A percentile compares a stretch with the other conserved stretches of the same genome.
phyloP scores from a whole-genome alignment of 257 asterid genomes.

The Plantago ovata region DNA sequence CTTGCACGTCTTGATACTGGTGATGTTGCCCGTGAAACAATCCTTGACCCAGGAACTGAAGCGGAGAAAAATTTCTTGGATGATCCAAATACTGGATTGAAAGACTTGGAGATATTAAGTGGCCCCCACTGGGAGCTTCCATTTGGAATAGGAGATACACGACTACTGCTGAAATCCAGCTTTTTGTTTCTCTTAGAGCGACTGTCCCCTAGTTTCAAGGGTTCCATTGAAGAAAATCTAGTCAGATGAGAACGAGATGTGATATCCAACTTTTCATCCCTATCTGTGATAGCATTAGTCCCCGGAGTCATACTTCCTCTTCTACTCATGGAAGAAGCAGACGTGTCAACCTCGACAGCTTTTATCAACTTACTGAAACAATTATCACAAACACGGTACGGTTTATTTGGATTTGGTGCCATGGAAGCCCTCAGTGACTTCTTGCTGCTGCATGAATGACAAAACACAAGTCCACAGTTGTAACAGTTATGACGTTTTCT shows the following conservation, averaged over 20 bases:
- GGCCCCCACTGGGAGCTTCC: constrained; percentile 90
- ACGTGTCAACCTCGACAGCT: constrained; percentile 61
- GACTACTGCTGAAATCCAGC: constrained; percentile 80
- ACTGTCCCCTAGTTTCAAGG: constrained; percentile 75
- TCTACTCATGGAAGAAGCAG: constrained; percentile 61
- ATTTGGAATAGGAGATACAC: constrained; percentile 90
- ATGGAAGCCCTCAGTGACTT: constrained; percentile 82
- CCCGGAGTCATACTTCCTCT: constrained; percentile 73
- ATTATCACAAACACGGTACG: constrained; percentile 88
- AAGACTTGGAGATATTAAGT: constrained; percentile 70
- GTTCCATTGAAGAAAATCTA: constrained; percentile 82
- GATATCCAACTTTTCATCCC: constrained; percentile 64
- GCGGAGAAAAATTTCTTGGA: constrained; percentile 93
- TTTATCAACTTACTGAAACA: constrained; percentile 80
- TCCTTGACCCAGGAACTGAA: constrained; percentile 97
- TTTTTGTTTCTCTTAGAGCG: constrained; percentile 83
- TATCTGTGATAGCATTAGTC: constrained; percentile 44
- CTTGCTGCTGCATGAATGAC: constrained; percentile 94
- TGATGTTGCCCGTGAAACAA: constrained; percentile 98
- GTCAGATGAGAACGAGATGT: constrained; percentile 77
- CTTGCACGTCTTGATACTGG: constrained; percentile 88
- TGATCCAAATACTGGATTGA: constrained; percentile 84
- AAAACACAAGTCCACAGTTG: constrained; percentile 92
- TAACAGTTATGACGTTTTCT: constrained; percentile 96
- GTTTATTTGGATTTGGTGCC: constrained; percentile 94